These are phyloP conservation scores for Juglanconis sp. DNA, from an alignment of 2,329 filamentous ascomycete species.

Conservation along the genomic window DNA sequence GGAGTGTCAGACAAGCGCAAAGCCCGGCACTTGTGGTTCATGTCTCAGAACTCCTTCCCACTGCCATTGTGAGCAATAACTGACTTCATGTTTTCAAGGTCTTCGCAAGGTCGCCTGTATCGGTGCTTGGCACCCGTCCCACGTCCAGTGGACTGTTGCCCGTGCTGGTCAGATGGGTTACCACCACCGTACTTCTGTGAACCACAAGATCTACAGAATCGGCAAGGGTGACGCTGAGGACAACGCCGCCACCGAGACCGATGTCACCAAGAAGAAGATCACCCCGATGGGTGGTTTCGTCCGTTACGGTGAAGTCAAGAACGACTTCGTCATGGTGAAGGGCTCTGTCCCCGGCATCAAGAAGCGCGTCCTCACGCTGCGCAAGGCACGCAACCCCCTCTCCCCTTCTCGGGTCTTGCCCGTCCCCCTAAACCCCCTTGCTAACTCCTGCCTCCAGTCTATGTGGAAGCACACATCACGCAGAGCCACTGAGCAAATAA, in stretches of 20 bases:
- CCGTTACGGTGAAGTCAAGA: conserved; percentile 98
- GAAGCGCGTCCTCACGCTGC: conserved; percentile 71
- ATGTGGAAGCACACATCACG: conserved; percentile 97
- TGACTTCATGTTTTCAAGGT: conserved; percentile 40
- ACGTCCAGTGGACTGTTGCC: conserved; percentile 99
- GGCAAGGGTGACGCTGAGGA: conserved; percentile 87
- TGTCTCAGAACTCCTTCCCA: neutral
- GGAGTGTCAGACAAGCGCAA: neutral
- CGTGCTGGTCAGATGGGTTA: conserved; percentile 99
- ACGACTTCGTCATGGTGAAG: conserved; percentile 97
- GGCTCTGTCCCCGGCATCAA: conserved; percentile 95
- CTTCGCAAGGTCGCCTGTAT: conserved; percentile 99
- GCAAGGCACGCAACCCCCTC: neutral
- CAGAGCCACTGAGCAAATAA: conserved; percentile 96
- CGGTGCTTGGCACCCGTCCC: conserved; percentile 99
- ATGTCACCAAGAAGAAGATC: conserved; percentile 99
- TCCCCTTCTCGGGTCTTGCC: too few relatives aligned
- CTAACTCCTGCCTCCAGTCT: conserved; percentile 44
- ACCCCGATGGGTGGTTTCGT: conserved; percentile 99
- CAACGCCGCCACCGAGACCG: conserved; percentile 91
- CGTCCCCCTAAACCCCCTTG: too few relatives aligned
- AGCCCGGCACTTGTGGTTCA: neutral
- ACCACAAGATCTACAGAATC: conserved; percentile 99
- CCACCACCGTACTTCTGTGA: conserved; percentile 99
- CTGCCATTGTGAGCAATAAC: neutral